Evolutionary conservation across 306 rosid species (phyloP), one percentile per base, ranked within the genome.

Genomic region (Abrus pulchellus): DNA sequence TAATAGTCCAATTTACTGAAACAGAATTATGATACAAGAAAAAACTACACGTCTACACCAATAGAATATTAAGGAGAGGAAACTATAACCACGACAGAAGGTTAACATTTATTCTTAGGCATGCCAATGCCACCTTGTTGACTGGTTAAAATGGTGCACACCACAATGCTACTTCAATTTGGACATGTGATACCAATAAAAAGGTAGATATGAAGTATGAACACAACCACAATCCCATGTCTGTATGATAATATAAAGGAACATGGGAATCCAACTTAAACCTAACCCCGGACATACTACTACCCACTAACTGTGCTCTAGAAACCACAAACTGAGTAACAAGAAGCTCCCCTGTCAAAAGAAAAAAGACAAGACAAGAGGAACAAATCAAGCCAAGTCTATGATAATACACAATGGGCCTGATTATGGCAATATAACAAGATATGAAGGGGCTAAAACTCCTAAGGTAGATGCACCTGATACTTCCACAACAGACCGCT

Each of bases 211-310:
- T 59, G 72, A 67, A 36, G 76, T 78, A 72, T 76, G 45, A 62
- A 80, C 76, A 82, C 84, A 80, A 67, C 81, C 75, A 45, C 29
- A 86, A 76, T 59, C 87, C 78, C 89, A 83, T 80, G 83, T 62
- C 78, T 80, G 77, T 65, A 72, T 71, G 75, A 76, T 83, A 83
- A 86, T 83, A 76, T 62, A 49, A 83, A 87, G 80, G 82, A 79
- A 71, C 75, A 83, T 75, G 84, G 86, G 93, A 80, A 75, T 74
- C 81, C 75, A 85, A 87, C 84, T 80, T 80, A 77, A 67, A 75
- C 90, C 86, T 80, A 86, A 89, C 54, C 76, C 89, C 81, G 86
- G 87, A 92, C 86, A 89, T 70, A 60, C 84, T 70, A 60, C 84
- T 81, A 88, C 76, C 78, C 80, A 54, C 74, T 52, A 20, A 82